Percentiles rank a stretch among this genome's conserved stretches.
Conservation (phyloP, 2,329 filamentous ascomycete genomes). For the Fusarium napiforme region DNA sequence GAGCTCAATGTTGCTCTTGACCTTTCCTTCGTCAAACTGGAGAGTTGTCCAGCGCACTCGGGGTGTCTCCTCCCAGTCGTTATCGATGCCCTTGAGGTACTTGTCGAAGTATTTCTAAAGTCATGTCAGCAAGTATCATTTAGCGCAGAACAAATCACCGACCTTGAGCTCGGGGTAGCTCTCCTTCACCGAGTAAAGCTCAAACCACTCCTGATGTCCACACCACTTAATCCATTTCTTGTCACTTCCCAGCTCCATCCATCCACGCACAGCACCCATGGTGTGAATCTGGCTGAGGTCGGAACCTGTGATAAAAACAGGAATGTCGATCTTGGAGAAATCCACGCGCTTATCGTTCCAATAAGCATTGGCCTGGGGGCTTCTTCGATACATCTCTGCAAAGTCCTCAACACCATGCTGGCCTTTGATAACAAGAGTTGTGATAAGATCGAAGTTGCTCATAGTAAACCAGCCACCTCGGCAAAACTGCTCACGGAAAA, state of each 20-base stretch:
- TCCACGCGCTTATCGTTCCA: constrained; percentile 25
- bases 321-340: constrained; percentile 31
- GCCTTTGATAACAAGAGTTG: constrained; percentile 12
- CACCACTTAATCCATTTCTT: constrained; percentile 40
- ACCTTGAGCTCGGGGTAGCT: constrained; percentile 18
- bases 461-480: constrained; percentile 8
- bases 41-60: constrained; percentile 35
- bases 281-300: constrained; percentile 40
- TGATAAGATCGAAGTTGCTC: constrained; percentile 19
- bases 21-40: constrained; percentile 34
- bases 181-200: constrained; percentile 18
- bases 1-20: constrained; percentile 27
- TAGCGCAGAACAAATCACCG: fast-evolving
- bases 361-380: not conserved
- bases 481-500: constrained; percentile 22
- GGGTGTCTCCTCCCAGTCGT: constrained; percentile 39
- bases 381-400: constrained; percentile 17
- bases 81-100: constrained; percentile 33
- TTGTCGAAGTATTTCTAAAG: constrained; percentile 33
- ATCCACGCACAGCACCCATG: constrained; percentile 36
- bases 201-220: constrained; percentile 37
- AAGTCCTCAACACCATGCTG: constrained; percentile 9
- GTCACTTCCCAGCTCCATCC: constrained; percentile 32
- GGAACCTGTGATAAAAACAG: constrained; percentile 32
- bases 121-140: not conserved